Conservation (phyloP, 768 basidiomycete genomes). For the Podaxis sp. region DNA sequence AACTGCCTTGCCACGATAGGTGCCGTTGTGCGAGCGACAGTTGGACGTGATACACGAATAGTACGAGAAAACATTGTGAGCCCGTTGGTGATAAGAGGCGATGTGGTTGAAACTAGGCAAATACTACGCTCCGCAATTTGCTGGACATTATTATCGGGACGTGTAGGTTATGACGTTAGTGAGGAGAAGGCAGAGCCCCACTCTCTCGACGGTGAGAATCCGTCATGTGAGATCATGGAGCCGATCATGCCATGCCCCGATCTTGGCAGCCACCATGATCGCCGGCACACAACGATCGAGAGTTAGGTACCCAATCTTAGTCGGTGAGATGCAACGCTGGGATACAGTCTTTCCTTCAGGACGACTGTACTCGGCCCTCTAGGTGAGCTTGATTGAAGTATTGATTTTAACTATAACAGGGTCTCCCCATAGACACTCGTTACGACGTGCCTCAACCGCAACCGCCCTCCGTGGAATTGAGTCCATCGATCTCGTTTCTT, state of each 20-base stretch:
- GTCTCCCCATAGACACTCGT: too few relatives aligned
- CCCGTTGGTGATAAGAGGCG: not conserved
- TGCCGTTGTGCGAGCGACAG: not conserved
- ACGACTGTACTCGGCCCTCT: not conserved
- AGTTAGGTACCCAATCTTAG: not conserved
- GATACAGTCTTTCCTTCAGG: too few relatives aligned
- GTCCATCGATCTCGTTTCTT: too few relatives aligned
- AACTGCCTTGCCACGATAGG: slow-evolving; percentile 24
- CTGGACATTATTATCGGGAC: not conserved
- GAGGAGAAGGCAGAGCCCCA: not conserved
- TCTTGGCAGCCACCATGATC: not conserved
- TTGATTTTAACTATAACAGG: too few relatives aligned
- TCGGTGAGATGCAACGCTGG: too few relatives aligned
- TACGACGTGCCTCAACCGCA: too few relatives aligned
- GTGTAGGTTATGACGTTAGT: slow-evolving; percentile 9
- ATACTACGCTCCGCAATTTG: not conserved
- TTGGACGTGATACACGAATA: not conserved
- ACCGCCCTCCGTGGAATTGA: too few relatives aligned
- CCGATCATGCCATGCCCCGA: not conserved
- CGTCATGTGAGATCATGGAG: too few relatives aligned
- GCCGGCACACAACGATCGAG: not conserved
- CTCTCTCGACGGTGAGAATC: not conserved
- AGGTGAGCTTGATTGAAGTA: not conserved
- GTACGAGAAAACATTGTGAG: slow-evolving; percentile 4
- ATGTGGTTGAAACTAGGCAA: not conserved